Evolutionary conservation across 495 filamentous ascomycete genomes (phyloP).

Genomic region (Xylaria flabelliformis): DNA sequence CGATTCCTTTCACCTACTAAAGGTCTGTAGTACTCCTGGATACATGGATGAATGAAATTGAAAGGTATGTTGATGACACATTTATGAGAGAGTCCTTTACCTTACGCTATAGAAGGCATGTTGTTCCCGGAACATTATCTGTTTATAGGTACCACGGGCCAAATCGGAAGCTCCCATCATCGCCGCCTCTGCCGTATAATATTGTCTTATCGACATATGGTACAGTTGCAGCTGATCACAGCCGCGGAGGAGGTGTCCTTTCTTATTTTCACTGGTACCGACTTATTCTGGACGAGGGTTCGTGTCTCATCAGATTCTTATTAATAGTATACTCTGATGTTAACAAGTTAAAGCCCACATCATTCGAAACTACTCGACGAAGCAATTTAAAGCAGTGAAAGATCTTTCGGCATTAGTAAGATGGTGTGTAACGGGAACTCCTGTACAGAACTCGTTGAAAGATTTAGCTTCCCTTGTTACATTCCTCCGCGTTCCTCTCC

Average conservation of each 20-base stretch:
- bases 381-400: slow-evolving; percentile 36
- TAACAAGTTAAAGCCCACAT: slow-evolving; percentile 41
- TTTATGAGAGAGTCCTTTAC: not conserved
- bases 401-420: slow-evolving; percentile 30
- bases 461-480: slow-evolving; percentile 44
- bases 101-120: slow-evolving; percentile 11
- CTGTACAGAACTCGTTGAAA: slow-evolving; percentile 47
- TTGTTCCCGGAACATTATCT: slow-evolving; percentile 28
- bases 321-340: not conserved
- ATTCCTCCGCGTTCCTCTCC: slow-evolving; percentile 39
- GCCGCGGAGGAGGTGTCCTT: slow-evolving; percentile 39
- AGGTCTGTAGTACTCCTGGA: not conserved
- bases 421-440: slow-evolving; percentile 52
- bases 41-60: slow-evolving; percentile 3
- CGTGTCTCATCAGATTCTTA: not conserved
- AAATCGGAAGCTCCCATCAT: slow-evolving; percentile 19
- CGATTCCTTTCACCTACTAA: not conserved
- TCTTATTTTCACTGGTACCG: slow-evolving; percentile 6
- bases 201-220: slow-evolving; percentile 46
- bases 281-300: slow-evolving; percentile 12
- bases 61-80: not conserved
- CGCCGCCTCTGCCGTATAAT: slow-evolving; percentile 32
- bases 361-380: slow-evolving; percentile 39
- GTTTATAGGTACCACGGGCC: slow-evolving; percentile 40
- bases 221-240: slow-evolving; percentile 39